Conservation (phyloP, 2,329 filamentous ascomycete genomes). For the Neofusicoccum sp. region DNA sequence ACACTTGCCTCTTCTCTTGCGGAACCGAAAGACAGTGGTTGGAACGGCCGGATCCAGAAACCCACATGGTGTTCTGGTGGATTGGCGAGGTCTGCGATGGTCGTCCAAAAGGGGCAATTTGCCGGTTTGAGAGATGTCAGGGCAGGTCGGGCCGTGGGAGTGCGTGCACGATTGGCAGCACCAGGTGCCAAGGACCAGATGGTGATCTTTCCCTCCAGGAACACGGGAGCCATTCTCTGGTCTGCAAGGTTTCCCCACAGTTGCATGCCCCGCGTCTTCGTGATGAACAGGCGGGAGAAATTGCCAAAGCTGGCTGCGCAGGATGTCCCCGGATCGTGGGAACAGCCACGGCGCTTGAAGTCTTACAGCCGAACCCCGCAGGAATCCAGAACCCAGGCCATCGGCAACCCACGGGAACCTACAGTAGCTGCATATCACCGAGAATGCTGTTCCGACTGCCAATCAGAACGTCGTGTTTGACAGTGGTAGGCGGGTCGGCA, state of each 20-base stretch:
- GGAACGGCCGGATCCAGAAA: neutral
- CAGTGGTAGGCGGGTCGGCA: neutral
- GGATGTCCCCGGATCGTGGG: too few relatives aligned
- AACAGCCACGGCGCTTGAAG: neutral
- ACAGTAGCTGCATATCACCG: neutral
- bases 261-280: slow-evolving; percentile 1
- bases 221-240: neutral
- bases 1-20: neutral
- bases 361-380: neutral
- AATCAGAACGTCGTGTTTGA: neutral
- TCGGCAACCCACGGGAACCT: neutral
- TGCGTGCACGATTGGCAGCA: neutral
- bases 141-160: neutral
- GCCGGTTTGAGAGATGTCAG: neutral
- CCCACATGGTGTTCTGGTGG: neutral
- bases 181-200: neutral
- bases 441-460: neutral
- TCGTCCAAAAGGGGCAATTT: neutral
- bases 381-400: neutral
- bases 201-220: neutral
- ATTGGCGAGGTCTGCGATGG: neutral
- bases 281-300: slow-evolving; percentile 4
- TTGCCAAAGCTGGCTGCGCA: neutral
- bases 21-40: neutral
- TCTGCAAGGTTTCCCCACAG: slow-evolving; percentile 6